Percentiles rank a stretch among this genome's conserved stretches.
Evolutionary conservation across 1,284 basidiomycete species (phyloP).

Genomic region (Ceraceosorus guamensis): DNA sequence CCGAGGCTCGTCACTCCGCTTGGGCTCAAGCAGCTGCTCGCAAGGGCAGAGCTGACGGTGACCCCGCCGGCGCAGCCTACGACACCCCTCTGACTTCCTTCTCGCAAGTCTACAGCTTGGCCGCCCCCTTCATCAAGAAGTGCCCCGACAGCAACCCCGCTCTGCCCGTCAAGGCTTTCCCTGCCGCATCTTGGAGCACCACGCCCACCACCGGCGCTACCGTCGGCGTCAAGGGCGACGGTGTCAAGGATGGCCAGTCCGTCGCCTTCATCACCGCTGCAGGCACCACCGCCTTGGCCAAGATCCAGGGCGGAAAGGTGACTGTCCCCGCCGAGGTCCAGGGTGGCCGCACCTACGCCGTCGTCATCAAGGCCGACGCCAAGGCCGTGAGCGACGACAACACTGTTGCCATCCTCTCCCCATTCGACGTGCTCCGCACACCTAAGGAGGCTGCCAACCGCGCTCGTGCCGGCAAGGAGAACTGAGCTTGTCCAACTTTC

Average conservation of each 20-base stretch:
- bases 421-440: conserved; percentile 46
- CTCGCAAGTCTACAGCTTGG: conserved; percentile 49
- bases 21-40: conserved; percentile 30
- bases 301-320: conserved; percentile 39
- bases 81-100: conserved; percentile 55
- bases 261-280: conserved; percentile 52
- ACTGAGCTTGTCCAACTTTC: too few species aligned
- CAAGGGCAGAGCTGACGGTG: conserved; percentile 10
- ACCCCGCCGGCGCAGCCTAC: conserved; percentile 23
- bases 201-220: conserved; percentile 33
- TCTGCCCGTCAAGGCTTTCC: conserved; percentile 52
- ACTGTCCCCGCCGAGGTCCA: conserved; percentile 46
- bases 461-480: too few species aligned
- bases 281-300: conserved; percentile 37
- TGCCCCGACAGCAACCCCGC: conserved; percentile 52
- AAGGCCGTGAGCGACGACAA: conserved; percentile 49
- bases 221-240: conserved; percentile 46
- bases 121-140: conserved; percentile 49
- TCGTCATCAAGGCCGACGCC: conserved; percentile 44
- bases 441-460: conserved; percentile 16
- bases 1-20: conserved; percentile 26
- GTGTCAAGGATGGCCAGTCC: conserved; percentile 41
- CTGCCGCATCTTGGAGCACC: conserved; percentile 49
- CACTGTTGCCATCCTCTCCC: conserved; percentile 54
- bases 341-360: conserved; percentile 51